Conservation (phyloP, 1,284 basidiomycete species). For the Pyrrhoderma noxium region DNA sequence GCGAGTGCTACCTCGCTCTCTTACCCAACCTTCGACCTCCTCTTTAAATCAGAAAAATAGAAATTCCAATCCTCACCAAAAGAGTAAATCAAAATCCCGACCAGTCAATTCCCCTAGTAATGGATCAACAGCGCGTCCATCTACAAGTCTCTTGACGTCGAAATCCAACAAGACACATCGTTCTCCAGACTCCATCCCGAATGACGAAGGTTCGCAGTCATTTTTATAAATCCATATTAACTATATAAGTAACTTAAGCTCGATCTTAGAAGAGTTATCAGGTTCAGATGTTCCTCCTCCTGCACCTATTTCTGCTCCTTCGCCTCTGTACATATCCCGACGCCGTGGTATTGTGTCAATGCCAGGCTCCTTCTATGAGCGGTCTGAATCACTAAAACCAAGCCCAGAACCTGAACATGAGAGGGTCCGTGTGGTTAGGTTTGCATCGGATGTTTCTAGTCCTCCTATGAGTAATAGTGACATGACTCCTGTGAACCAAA, state of each 20-base stretch:
- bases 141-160: too few relatives aligned
- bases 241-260: constrained; percentile 15
- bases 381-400: constrained; percentile 57
- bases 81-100: too few relatives aligned
- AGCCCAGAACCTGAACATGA: constrained; percentile 27
- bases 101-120: too few relatives aligned
- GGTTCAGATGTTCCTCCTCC: constrained; percentile 29
- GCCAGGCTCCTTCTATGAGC: constrained; percentile 72
- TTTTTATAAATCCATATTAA: too few relatives aligned
- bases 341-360: constrained; percentile 51
- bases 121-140: too few relatives aligned
- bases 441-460: constrained; percentile 26
- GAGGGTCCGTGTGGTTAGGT: constrained; percentile 33
- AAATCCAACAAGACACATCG: too few relatives aligned
- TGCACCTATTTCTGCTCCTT: constrained; percentile 5
- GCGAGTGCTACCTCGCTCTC: too few relatives aligned
- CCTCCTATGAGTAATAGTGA: constrained; percentile 9
- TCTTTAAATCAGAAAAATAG: constrained; percentile 19
- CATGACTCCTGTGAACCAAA: background rate
- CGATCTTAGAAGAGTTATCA: constrained; percentile 20
- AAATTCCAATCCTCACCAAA: too few relatives aligned
- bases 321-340: constrained; percentile 24
- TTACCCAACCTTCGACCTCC: constrained; percentile 21
- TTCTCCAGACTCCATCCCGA: too few relatives aligned
- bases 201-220: too few relatives aligned